Percentiles rank a stretch among this genome's conserved stretches.
Evolutionary conservation across 2,329 filamentous ascomycete genomes (phyloP).

Genomic region (Lasiodiplodia sp.): DNA sequence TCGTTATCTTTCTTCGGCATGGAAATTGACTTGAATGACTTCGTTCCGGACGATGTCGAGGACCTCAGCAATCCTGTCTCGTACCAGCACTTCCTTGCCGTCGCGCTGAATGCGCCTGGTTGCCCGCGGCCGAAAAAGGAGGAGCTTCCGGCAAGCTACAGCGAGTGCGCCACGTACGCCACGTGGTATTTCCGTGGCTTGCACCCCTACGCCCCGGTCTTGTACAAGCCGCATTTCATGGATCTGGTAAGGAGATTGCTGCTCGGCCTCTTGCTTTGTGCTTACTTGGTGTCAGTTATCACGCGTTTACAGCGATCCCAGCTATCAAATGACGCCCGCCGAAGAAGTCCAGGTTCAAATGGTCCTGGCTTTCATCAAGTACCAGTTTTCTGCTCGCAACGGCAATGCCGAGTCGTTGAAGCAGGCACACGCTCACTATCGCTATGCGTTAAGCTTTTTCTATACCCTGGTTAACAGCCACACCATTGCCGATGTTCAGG

Average conservation of each 20-base stretch:
- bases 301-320: slow-evolving; percentile 73
- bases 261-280: not conserved
- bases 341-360: slow-evolving; percentile 78
- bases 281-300: slow-evolving; percentile 26
- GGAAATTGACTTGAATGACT: slow-evolving; percentile 79
- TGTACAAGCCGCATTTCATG: slow-evolving; percentile 80
- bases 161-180: slow-evolving; percentile 57
- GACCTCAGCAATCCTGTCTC: slow-evolving; percentile 67
- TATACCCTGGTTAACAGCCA: slow-evolving; percentile 69
- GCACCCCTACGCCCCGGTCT: slow-evolving; percentile 74
- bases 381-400: slow-evolving; percentile 78
- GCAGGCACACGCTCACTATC: slow-evolving; percentile 78
- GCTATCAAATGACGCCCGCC: slow-evolving; percentile 67
- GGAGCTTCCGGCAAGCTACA: slow-evolving; percentile 28
- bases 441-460: slow-evolving; percentile 74
- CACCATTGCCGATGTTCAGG: slow-evolving; percentile 73
- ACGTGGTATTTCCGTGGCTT: slow-evolving; percentile 79
- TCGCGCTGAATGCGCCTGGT: slow-evolving; percentile 59
- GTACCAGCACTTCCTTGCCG: slow-evolving; percentile 72
- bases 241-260: slow-evolving; percentile 61
- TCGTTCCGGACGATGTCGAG: slow-evolving; percentile 72
- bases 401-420: slow-evolving; percentile 63
- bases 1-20: slow-evolving; percentile 80
- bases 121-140: slow-evolving; percentile 22
- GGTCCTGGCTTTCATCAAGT: slow-evolving; percentile 79